These are phyloP conservation scores for Stagonosporopsis vannaccii DNA, from an alignment of 2,329 filamentous ascomycete genomes.

Conservation along the genomic window DNA sequence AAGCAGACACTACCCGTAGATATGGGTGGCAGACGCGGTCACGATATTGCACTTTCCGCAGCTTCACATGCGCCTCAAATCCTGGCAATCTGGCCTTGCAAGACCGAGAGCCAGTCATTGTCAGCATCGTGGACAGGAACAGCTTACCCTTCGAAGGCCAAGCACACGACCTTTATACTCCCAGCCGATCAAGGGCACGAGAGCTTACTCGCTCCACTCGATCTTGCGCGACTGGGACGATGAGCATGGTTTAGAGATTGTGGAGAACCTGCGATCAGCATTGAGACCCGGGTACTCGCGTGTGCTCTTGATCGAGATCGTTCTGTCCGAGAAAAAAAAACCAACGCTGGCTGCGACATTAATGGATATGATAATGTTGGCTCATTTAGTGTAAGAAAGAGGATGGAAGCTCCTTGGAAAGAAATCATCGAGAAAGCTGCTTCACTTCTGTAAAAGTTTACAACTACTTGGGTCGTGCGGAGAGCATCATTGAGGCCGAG, in stretches of 20 bases:
- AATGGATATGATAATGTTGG: conserved; percentile 29
- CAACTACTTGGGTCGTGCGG: conserved; percentile 22
- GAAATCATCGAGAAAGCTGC: conserved; percentile 15
- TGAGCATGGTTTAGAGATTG: conserved; percentile 22
- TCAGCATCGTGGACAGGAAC: conserved; percentile 22
- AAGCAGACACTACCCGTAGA: conserved; percentile 50
- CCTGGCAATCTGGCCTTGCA: conserved; percentile 58
- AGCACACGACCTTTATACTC: conserved; percentile 57
- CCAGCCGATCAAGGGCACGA: conserved; percentile 54
- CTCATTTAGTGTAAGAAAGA: conserved; percentile 19
- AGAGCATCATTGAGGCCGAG: conserved; percentile 28
- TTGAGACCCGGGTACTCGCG: conserved; percentile 27
- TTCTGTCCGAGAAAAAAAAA: conserved; percentile 18
- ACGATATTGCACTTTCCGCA: conserved; percentile 48
- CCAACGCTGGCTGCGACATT: conserved; percentile 16
- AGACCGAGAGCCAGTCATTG: conserved; percentile 53
- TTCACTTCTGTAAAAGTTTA: conserved; percentile 16
- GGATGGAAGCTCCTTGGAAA: conserved; percentile 20
- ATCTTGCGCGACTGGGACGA: conserved; percentile 38
- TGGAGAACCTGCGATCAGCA: conserved; percentile 22
- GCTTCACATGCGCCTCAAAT: conserved; percentile 39
- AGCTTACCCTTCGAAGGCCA: conserved; percentile 40
- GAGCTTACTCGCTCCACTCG: conserved; percentile 30
- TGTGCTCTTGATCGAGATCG: conserved; percentile 26
- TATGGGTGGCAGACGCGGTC: conserved; percentile 53